A percentile compares a stretch with the other conserved stretches of the same genome.
These are phyloP conservation scores for Fusarium oligoseptatum DNA, from an alignment of 2,329 filamentous ascomycete genomes.

Conservation along the genomic window DNA sequence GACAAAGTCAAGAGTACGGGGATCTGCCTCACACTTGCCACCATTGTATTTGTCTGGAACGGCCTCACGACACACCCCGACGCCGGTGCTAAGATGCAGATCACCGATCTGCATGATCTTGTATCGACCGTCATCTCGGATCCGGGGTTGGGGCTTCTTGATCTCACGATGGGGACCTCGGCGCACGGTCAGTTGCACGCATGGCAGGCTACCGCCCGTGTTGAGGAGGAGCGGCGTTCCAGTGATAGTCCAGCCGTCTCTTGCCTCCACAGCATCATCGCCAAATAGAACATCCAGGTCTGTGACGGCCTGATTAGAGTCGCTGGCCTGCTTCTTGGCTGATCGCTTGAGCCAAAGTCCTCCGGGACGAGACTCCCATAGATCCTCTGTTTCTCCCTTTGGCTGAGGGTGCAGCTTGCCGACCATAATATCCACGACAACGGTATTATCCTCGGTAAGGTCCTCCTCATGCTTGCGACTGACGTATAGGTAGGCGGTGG, in stretches of 20 bases:
- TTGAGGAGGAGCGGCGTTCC: slow-evolving; percentile 81
- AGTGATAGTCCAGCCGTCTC: slow-evolving; percentile 85
- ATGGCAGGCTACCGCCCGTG: slow-evolving; percentile 70
- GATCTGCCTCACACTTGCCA: slow-evolving; percentile 89
- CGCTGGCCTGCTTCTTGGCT: slow-evolving; percentile 78
- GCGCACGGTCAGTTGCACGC: slow-evolving; percentile 82
- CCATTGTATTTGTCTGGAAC: slow-evolving; percentile 79
- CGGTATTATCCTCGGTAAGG: slow-evolving; percentile 77
- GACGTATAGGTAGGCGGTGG: slow-evolving; percentile 84
- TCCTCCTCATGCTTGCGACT: slow-evolving; percentile 90
- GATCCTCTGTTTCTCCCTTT: slow-evolving; percentile 63
- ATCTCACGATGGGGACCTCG: slow-evolving; percentile 75
- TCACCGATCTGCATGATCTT: slow-evolving; percentile 99
- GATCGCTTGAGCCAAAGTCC: slow-evolving; percentile 88
- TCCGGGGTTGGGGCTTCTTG: slow-evolving; percentile 79
- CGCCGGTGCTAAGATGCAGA: slow-evolving; percentile 90
- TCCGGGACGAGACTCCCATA: slow-evolving; percentile 82
- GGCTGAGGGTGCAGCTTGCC: slow-evolving; percentile 76
- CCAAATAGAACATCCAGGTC: slow-evolving; percentile 90
- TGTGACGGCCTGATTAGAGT: slow-evolving; percentile 81
- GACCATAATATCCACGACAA: slow-evolving; percentile 84
- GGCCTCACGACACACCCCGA: slow-evolving; percentile 88
- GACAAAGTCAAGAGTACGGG: slow-evolving; percentile 91
- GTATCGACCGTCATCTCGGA: slow-evolving; percentile 91
- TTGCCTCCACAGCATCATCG: slow-evolving; percentile 90